Percentiles rank a stretch among this genome's conserved stretches.
phyloP scores from a whole-genome alignment of 257 asterid species.

The Solanum verrucosum region DNA sequence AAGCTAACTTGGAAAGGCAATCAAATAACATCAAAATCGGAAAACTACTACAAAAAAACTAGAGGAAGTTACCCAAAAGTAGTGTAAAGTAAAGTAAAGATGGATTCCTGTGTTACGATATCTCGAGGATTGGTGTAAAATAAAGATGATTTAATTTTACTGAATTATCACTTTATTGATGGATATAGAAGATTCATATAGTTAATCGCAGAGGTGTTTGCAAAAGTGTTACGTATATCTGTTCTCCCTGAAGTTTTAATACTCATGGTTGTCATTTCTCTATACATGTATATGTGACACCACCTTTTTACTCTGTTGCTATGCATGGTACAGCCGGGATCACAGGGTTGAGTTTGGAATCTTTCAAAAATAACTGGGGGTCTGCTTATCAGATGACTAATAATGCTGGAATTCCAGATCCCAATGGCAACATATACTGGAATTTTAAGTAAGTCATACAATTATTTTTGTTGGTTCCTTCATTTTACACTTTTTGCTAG shows the following conservation, averaged over 20 bases:
- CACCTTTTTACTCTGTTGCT: not conserved
- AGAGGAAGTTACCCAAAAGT: not conserved
- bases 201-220: not conserved
- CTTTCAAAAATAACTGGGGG: conserved; percentile 78
- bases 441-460: conserved; percentile 52
- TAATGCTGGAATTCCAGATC: conserved; percentile 97
- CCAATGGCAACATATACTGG: conserved; percentile 76
- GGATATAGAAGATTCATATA: not conserved
- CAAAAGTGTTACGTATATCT: not conserved
- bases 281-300: not conserved
- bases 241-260: not conserved
- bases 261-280: not conserved
- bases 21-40: not conserved
- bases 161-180: not conserved
- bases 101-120: not conserved
- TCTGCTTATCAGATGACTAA: conserved; percentile 79
- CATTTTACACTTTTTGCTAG: not conserved
- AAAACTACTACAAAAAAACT: not conserved
- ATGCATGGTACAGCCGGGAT: conserved; percentile 62
- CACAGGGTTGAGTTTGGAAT: conserved; percentile 79
- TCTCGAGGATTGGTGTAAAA: not conserved
- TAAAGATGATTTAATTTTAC: not conserved
- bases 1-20: not conserved
- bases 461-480: not conserved
- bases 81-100: not conserved